Conservation (phyloP, 2,329 filamentous ascomycete species). For the Mollisia scopiformis region DNA sequence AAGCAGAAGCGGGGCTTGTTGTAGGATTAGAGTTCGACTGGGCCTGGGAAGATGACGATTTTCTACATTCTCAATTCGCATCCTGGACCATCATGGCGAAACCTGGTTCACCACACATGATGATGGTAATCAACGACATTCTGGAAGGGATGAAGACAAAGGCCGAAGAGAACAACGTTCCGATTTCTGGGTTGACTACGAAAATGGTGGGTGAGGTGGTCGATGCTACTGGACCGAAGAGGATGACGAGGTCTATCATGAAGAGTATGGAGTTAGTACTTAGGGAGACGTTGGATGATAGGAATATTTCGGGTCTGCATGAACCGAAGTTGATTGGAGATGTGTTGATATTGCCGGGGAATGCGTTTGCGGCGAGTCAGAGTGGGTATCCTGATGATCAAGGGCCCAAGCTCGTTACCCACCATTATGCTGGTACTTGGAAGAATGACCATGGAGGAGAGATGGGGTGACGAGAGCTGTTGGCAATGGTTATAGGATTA, state of each 20-base stretch:
- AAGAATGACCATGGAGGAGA: conserved; percentile 26
- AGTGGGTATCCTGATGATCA: conserved; percentile 13
- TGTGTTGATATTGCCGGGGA: conserved; percentile 27
- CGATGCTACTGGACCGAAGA: conserved; percentile 35
- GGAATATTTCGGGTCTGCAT: conserved; percentile 27
- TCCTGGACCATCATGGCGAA: conserved; percentile 38
- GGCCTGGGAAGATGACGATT: conserved; percentile 40
- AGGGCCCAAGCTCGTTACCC: conserved; percentile 18
- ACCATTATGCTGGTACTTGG: conserved; percentile 27
- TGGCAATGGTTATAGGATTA: not conserved
- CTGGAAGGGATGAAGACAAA: conserved; percentile 25
- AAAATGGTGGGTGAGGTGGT: conserved; percentile 35
- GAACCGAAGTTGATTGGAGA: conserved; percentile 37
- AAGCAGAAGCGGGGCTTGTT: conserved; percentile 35
- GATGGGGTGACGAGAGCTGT: not conserved
- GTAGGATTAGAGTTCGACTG: conserved; percentile 34
- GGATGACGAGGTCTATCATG: conserved; percentile 32
- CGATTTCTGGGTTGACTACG: conserved; percentile 24
- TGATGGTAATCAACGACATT: conserved; percentile 35
- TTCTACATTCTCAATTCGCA: conserved; percentile 29
- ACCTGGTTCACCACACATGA: conserved; percentile 30
- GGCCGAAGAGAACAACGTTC: conserved; percentile 20
- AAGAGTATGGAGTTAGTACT: conserved; percentile 31
- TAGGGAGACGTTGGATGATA: conserved; percentile 19
- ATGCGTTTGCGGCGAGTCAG: conserved; percentile 20